A percentile compares a stretch with the other conserved stretches of the same genome.
phyloP scores from a whole-genome alignment of 176 grass and related monocot species.

The Oryza glaberrima region DNA sequence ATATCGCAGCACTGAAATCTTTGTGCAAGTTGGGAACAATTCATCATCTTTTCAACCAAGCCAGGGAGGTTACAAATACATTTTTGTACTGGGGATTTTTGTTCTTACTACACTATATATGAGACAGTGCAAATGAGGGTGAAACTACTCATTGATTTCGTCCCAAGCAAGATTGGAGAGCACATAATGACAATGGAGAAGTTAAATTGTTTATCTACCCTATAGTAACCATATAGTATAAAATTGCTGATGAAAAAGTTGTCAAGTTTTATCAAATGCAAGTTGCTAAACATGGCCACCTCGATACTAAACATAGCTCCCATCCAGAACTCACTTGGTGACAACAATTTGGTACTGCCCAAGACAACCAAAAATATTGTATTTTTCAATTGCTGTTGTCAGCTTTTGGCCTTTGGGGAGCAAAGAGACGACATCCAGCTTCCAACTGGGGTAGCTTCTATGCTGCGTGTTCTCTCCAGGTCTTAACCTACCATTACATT shows the following conservation, averaged over 20 bases:
- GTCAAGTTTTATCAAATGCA: slow-evolving; percentile 17
- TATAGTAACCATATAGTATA: slow-evolving; percentile 11
- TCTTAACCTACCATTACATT: slow-evolving; percentile 27
- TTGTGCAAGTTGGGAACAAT: slow-evolving; percentile 11
- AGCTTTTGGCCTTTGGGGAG: slow-evolving; percentile 37
- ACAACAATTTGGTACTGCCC: slow-evolving; percentile 26
- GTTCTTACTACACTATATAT: background rate
- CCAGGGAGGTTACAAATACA: background rate
- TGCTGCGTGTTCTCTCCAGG: slow-evolving; percentile 19
- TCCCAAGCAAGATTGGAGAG: background rate
- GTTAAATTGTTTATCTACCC: background rate
- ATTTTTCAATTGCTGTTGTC: background rate
- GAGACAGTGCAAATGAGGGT: background rate
- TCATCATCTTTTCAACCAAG: slow-evolving; percentile 1
- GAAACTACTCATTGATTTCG: background rate
- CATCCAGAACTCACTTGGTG: slow-evolving; percentile 17
- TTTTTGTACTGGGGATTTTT: background rate
- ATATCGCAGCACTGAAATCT: slow-evolving; percentile 13
- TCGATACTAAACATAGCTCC: slow-evolving; percentile 8
- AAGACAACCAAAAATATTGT: background rate
- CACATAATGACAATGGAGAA: background rate
- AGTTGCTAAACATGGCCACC: slow-evolving; percentile 17
- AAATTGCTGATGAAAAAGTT: background rate
- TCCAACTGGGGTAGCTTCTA: slow-evolving; percentile 41
- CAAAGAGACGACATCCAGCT: slow-evolving; percentile 38